phyloP scores from a whole-genome alignment of 2,329 filamentous ascomycete species.

The Talaromyces amestolkiae region DNA sequence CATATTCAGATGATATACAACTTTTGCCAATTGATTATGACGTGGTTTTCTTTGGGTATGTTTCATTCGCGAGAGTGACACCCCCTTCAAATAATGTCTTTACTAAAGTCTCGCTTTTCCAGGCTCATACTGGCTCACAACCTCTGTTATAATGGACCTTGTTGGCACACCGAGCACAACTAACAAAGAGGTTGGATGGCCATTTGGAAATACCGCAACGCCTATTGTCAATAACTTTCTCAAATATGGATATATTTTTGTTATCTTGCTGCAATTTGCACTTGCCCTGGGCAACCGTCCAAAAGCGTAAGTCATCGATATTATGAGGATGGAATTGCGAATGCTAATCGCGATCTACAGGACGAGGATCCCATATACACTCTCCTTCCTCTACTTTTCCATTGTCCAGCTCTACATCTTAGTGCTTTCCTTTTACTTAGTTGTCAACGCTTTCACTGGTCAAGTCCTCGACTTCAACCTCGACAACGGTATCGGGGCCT shows the following conservation, averaged over 20 bases:
- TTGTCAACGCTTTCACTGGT: conserved; percentile 73
- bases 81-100: neutral
- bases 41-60: conserved; percentile 74
- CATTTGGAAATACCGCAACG: conserved; percentile 82
- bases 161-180: conserved; percentile 69
- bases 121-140: conserved; percentile 96
- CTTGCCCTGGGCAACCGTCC: conserved; percentile 93
- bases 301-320: conserved; percentile 59
- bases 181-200: conserved; percentile 65
- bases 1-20: conserved; percentile 97
- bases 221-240: conserved; percentile 88
- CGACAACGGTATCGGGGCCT: conserved; percentile 60
- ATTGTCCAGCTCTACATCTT: conserved; percentile 89
- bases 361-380: conserved; percentile 86
- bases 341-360: conserved; percentile 26
- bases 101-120: conserved; percentile 21
- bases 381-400: conserved; percentile 82
- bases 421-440: conserved; percentile 82
- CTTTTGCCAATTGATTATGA: conserved; percentile 76
- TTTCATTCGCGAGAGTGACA: neutral
- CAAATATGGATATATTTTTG: conserved; percentile 87
- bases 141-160: conserved; percentile 96
- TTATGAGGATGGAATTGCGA: neutral
- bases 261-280: conserved; percentile 92
- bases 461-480: conserved; percentile 62